Conservation (phyloP, 768 basidiomycete species). For the Asterophora parasitica region DNA sequence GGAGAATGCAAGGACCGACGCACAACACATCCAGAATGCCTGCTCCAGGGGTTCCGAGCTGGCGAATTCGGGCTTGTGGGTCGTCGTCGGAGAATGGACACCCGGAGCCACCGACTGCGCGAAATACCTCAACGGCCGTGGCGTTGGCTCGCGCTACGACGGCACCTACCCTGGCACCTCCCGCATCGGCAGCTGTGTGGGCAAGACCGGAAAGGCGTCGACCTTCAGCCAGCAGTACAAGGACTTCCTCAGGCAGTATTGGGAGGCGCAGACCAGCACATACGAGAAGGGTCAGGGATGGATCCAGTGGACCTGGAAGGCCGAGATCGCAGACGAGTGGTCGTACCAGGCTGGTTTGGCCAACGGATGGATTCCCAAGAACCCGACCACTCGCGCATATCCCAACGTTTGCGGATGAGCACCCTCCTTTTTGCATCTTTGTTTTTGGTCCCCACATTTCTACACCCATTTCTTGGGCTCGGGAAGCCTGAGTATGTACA, state of each 20-base stretch:
- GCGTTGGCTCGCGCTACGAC: slow-evolving; percentile 60
- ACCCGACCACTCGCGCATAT: slow-evolving; percentile 44
- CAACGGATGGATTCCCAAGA: slow-evolving; percentile 80
- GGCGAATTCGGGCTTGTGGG: slow-evolving; percentile 63
- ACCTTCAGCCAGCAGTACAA: slow-evolving; percentile 76
- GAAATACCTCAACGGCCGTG: slow-evolving; percentile 81
- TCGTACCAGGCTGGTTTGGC: slow-evolving; percentile 76
- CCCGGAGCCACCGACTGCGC: slow-evolving; percentile 75
- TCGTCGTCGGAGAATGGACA: slow-evolving; percentile 86
- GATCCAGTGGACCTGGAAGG: slow-evolving; percentile 84
- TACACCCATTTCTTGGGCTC: too few relatives aligned
- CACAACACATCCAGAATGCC: slow-evolving; percentile 57
- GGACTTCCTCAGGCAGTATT: slow-evolving; percentile 73
- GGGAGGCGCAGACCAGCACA: slow-evolving; percentile 79
- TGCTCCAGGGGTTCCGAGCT: slow-evolving; percentile 47
- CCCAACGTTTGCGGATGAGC: slow-evolving; percentile 57
- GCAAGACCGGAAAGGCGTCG: slow-evolving; percentile 68
- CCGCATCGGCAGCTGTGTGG: slow-evolving; percentile 67
- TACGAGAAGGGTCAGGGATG: slow-evolving; percentile 71
- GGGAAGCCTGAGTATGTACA: too few relatives aligned
- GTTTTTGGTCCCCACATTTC: too few relatives aligned
- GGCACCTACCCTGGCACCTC: slow-evolving; percentile 62
- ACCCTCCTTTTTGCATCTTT: background rate
- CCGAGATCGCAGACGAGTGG: slow-evolving; percentile 86
- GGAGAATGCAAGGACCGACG: slow-evolving; percentile 41